phyloP scores from a whole-genome alignment of 139 green algal species.

The Closterium sp. region DNA sequence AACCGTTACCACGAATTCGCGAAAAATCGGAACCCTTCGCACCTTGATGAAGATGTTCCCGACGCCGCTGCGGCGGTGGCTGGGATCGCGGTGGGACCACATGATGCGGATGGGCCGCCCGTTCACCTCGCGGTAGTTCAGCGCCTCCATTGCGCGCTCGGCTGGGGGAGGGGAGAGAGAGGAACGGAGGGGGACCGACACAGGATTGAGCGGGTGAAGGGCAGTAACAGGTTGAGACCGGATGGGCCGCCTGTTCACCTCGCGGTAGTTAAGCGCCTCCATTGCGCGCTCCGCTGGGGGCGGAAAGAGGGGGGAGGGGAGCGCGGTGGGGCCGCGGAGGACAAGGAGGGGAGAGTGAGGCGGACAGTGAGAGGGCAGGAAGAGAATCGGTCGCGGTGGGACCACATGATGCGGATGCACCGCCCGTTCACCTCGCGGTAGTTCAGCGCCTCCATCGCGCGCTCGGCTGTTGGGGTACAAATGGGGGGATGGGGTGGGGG shows the following conservation, averaged over 20 bases:
- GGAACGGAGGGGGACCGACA: no score
- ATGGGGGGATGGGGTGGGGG: no score
- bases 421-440: no score
- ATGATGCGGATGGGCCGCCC: slow-evolving; percentile 73
- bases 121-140: slow-evolving; percentile 87
- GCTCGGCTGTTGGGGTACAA: no score
- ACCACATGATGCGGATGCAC: slow-evolving; percentile 64
- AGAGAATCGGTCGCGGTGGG: slow-evolving; percentile 62
- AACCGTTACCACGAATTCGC: no score
- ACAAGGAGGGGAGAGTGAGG: not conserved
- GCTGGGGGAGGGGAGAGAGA: not conserved
- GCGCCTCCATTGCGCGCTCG: slow-evolving; percentile 75
- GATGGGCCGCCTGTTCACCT: no score
- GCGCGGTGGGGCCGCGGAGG: no score
- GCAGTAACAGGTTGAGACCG: no score
- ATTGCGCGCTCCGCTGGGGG: slow-evolving; percentile 67
- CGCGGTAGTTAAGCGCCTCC: no score
- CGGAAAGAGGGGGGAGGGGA: no score
- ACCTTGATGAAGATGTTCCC: slow-evolving; percentile 71
- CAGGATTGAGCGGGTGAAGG: no score
- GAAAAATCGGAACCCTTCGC: not conserved
- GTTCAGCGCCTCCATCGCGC: slow-evolving; percentile 87
- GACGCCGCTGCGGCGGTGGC: slow-evolving; percentile 51
- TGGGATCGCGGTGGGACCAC: slow-evolving; percentile 62
- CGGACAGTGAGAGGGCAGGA: no score